These are phyloP conservation scores for Ceratocystis colombiana DNA, from an alignment of 2,329 filamentous ascomycete species.

Conservation along the genomic window DNA sequence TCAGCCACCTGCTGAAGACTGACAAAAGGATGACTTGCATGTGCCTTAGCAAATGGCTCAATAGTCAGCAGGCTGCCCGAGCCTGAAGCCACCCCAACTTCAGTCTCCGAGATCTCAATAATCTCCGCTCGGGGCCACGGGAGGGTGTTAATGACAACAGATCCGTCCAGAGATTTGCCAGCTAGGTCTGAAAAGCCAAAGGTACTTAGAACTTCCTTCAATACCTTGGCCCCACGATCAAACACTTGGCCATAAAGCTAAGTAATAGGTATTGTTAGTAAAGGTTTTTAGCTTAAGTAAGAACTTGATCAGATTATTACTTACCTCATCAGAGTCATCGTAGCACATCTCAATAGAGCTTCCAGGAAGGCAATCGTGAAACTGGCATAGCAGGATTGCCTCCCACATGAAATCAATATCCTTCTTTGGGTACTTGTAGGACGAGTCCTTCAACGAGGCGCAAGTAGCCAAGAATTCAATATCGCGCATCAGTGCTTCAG, in stretches of 20 bases:
- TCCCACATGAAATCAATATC: conserved; percentile 98
- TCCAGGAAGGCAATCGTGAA: conserved; percentile 93
- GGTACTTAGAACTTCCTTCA: conserved; percentile 57
- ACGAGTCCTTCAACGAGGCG: conserved; percentile 59
- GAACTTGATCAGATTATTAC: conserved; percentile 22
- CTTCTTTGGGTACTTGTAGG: conserved; percentile 84
- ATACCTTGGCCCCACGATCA: conserved; percentile 58
- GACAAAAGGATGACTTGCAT: conserved; percentile 41
- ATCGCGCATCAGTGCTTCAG: conserved; percentile 76
- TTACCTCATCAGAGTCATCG: conserved; percentile 76
- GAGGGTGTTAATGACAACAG: conserved; percentile 67
- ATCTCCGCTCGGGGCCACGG: conserved; percentile 75
- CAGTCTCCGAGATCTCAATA: conserved; percentile 49
- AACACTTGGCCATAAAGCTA: conserved; percentile 76
- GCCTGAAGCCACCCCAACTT: conserved; percentile 48
- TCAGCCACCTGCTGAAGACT: conserved; percentile 40
- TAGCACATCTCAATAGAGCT: conserved; percentile 98
- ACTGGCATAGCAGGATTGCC: conserved; percentile 79
- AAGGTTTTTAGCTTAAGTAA: neutral
- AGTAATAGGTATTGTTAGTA: conserved; percentile 28
- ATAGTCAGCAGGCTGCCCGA: conserved; percentile 44
- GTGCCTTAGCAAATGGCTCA: conserved; percentile 40
- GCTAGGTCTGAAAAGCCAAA: conserved; percentile 50
- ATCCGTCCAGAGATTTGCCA: conserved; percentile 35
- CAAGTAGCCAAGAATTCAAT: conserved; percentile 81